Percentiles rank a stretch among this genome's conserved stretches.
phyloP scores from a whole-genome alignment of 768 basidiomycete species.

The Suillus variegatus region DNA sequence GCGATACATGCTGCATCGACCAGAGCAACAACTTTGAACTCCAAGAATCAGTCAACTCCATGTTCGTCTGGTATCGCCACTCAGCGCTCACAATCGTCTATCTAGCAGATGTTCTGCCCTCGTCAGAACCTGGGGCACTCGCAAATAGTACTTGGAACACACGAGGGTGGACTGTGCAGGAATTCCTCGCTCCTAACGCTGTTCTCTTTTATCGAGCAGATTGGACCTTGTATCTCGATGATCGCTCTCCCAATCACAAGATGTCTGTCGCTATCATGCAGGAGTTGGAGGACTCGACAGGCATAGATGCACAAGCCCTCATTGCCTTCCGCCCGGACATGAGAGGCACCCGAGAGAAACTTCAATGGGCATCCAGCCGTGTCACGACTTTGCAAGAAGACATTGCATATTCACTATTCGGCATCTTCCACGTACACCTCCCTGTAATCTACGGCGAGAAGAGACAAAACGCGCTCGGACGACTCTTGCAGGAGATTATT shows the following conservation, averaged over 20 bases:
- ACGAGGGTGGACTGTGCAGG: neutral
- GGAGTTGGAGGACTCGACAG: neutral
- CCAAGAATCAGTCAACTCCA: too few species aligned
- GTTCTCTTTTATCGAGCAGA: neutral
- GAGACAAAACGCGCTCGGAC: neutral
- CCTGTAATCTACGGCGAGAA: neutral
- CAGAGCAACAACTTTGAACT: too few species aligned
- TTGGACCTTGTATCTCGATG: neutral
- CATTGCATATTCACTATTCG: neutral
- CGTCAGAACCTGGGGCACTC: too few species aligned
- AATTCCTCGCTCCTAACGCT: neutral
- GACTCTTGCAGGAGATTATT: neutral
- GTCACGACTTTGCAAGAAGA: neutral
- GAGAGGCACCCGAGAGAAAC: too few species aligned
- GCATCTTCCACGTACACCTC: neutral
- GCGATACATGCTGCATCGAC: too few species aligned
- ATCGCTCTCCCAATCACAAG: neutral
- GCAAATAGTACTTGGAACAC: neutral
- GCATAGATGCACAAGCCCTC: neutral
- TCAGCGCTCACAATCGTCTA: too few species aligned
- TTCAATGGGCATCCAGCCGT: too few species aligned
- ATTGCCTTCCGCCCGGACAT: neutral
- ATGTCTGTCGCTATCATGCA: neutral
- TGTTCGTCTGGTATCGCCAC: too few species aligned
- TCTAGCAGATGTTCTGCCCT: too few species aligned